These are phyloP conservation scores for Fusarium tuaranense DNA, from an alignment of 2,329 filamentous ascomycete species.

Conservation along the genomic window DNA sequence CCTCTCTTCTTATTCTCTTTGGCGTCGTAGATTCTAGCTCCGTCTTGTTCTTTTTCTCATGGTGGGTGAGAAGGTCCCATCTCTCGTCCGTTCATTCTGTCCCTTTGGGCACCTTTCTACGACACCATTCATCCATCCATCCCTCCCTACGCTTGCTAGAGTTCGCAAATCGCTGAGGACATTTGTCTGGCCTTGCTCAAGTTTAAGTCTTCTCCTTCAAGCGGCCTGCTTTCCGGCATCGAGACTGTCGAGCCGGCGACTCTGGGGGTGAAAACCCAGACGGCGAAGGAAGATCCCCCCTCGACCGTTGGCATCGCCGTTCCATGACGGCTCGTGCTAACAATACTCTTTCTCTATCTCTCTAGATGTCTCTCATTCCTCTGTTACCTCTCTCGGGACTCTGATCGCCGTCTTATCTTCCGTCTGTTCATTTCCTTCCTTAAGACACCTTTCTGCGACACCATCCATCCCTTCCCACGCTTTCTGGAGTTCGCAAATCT, in stretches of 20 bases:
- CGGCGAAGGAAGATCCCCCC: not conserved
- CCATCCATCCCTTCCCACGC: not conserved
- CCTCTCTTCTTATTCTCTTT: not conserved
- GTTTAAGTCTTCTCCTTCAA: rapidly evolving
- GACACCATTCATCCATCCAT: not conserved
- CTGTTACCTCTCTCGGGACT: not conserved
- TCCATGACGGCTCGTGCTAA: not conserved
- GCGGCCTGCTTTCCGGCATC: not conserved
- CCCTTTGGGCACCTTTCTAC: not conserved
- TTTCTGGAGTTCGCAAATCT: not conserved
- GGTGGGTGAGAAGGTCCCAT: not conserved
- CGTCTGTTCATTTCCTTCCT: not conserved
- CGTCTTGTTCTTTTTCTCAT: not conserved
- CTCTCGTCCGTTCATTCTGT: not conserved
- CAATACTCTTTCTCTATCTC: not conserved
- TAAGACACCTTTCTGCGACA: not conserved
- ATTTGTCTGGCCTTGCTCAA: rapidly evolving
- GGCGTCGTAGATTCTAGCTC: not conserved
- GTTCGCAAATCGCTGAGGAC: not conserved
- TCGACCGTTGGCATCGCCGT: not conserved
- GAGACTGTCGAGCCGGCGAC: not conserved
- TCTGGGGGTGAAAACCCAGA: not conserved
- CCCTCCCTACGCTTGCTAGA: not conserved
- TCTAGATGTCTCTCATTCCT: not conserved
- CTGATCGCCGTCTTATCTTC: not conserved